Percentiles rank a stretch among this genome's conserved stretches.
Evolutionary conservation across 2,329 filamentous ascomycete species (phyloP).

Genomic region (Colletotrichum sp.): DNA sequence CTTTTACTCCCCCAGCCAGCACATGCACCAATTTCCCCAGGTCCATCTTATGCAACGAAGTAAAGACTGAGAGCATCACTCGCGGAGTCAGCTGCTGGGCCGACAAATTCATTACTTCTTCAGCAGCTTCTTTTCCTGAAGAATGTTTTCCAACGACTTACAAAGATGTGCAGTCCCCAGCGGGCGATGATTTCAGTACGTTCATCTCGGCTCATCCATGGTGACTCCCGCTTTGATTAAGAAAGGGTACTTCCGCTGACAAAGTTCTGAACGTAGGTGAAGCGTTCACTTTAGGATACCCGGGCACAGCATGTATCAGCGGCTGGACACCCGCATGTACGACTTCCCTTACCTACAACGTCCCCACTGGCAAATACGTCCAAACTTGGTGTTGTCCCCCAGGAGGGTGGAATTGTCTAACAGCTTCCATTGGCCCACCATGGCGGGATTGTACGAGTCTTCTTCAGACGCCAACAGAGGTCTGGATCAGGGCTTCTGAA

Average conservation of each 20-base stretch:
- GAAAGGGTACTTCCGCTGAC: neutral
- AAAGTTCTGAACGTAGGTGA: neutral
- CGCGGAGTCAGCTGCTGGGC: neutral
- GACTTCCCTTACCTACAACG: neutral
- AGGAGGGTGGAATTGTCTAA: neutral
- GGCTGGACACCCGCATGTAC: constrained; percentile 3
- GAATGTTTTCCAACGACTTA: neutral
- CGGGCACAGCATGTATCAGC: constrained; percentile 9
- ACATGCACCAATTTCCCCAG: neutral
- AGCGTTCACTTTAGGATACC: neutral
- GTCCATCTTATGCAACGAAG: neutral
- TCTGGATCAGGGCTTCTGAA: neutral
- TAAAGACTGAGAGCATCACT: neutral
- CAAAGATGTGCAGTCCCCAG: neutral
- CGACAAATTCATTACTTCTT: neutral
- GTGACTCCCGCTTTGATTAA: neutral
- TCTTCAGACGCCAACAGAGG: neutral
- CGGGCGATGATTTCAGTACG: neutral
- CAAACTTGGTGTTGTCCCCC: constrained; percentile 5
- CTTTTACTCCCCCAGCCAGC: neutral
- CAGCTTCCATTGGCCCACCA: neutral
- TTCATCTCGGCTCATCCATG: neutral
- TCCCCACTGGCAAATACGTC: neutral
- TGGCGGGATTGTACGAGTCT: neutral
- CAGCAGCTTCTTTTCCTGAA: neutral